These are phyloP conservation scores for Candida yuanshanica DNA, from an alignment of 805 yeast species.

Conservation along the genomic window DNA sequence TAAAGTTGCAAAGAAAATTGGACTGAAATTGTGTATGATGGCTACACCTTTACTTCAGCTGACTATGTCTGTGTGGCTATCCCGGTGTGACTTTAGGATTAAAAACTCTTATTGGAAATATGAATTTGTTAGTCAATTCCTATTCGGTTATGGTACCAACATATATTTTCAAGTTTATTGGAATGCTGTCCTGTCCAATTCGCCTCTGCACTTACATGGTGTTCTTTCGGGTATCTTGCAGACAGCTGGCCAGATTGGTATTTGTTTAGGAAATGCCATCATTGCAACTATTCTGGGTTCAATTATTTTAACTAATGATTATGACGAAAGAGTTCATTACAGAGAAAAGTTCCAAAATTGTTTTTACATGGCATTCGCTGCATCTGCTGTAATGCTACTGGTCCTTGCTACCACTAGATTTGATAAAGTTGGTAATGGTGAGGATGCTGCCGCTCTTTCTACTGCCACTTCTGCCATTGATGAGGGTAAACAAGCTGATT, in stretches of 20 bases:
- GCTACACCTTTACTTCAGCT: conserved; percentile 9
- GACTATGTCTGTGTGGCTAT: conserved; percentile 13
- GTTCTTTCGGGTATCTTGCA: conserved; percentile 33
- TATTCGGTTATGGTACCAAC: conserved; percentile 25
- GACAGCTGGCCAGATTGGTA: conserved; percentile 31
- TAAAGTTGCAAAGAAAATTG: conserved; percentile 17
- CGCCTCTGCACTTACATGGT: conserved; percentile 37
- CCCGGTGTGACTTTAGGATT: conserved; percentile 16
- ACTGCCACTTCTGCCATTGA: too few relatives aligned
- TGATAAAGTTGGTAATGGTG: background rate
- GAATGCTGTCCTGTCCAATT: conserved; percentile 25
- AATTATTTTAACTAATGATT: background rate
- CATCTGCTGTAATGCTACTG: background rate
- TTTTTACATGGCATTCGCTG: background rate
- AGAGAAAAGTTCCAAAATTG: background rate
- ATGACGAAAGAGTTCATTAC: background rate
- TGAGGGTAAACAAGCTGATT: too few relatives aligned
- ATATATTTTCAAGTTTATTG: conserved; percentile 30
- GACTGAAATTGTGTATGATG: conserved; percentile 14
- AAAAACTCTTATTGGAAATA: conserved; percentile 26
- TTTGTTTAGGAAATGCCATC: conserved; percentile 26
- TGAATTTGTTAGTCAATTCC: conserved; percentile 22
- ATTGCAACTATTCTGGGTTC: conserved; percentile 25
- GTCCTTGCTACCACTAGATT: background rate
- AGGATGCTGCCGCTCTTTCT: too few relatives aligned